phyloP scores from a whole-genome alignment of 805 yeast genomes.

The Dipodascus albidus region DNA sequence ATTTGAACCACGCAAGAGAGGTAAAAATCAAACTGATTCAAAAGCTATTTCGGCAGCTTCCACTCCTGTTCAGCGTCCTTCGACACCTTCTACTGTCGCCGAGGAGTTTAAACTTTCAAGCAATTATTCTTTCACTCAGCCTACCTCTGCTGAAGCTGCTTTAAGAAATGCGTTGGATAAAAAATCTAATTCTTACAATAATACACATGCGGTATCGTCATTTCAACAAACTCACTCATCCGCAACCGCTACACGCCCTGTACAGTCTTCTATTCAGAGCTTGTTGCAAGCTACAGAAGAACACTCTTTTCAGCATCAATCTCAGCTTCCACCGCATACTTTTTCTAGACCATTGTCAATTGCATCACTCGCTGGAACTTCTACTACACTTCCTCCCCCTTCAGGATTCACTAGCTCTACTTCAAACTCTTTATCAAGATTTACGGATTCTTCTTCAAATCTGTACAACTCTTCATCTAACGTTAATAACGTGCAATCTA shows the following conservation, averaged over 20 bases:
- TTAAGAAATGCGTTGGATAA: neutral
- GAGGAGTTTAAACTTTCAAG: neutral
- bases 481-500: neutral
- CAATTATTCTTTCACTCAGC: neutral
- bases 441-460: neutral
- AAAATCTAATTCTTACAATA: neutral
- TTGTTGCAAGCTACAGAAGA: neutral
- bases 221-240: neutral
- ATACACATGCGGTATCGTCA: neutral
- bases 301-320: neutral
- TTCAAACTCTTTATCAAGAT: neutral
- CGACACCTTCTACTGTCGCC: neutral
- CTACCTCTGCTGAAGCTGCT: neutral
- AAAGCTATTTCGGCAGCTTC: neutral
- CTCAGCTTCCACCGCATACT: neutral
- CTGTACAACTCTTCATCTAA: neutral
- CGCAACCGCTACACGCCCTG: neutral
- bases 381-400: neutral
- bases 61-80: neutral
- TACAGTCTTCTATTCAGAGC: neutral
- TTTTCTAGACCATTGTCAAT: neutral
- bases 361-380: neutral
- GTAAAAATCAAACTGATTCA: neutral
- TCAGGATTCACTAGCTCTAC: neutral
- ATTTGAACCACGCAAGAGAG: neutral